These are phyloP conservation scores for Liquidambar formosana DNA, from an alignment of 164 flowering plant species.

Conservation along the genomic window DNA sequence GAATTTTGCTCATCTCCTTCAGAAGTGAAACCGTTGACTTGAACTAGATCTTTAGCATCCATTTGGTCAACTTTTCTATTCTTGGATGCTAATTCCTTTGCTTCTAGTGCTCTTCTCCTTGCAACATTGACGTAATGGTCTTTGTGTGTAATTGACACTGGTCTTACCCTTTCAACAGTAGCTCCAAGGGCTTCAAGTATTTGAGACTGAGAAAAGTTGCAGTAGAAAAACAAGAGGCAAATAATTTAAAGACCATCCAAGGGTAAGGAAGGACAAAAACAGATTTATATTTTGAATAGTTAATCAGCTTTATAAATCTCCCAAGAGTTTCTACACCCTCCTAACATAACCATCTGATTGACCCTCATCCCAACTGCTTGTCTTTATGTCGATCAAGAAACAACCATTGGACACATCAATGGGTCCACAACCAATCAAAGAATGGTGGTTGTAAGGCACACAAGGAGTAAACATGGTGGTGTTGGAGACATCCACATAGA, in stretches of 20 bases:
- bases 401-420: too few species aligned
- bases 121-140: slow-evolving; percentile 94
- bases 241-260: slow-evolving; percentile 6
- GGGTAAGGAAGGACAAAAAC: neutral
- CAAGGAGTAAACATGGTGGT: too few species aligned
- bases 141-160: slow-evolving; percentile 90
- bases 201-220: slow-evolving; percentile 60
- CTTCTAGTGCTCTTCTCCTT: slow-evolving; percentile 79
- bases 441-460: too few species aligned
- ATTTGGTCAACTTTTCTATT: slow-evolving; percentile 15
- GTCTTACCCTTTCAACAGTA: slow-evolving; percentile 93
- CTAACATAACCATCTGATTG: neutral
- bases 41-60: slow-evolving; percentile 25
- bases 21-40: slow-evolving; percentile 32
- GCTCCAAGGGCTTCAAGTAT: slow-evolving; percentile 97
- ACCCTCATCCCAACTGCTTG: neutral
- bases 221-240: neutral
- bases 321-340: neutral
- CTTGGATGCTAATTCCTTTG: slow-evolving; percentile 58
- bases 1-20: slow-evolving; percentile 29
- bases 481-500: too few species aligned
- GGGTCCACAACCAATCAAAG: too few species aligned
- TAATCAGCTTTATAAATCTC: neutral
- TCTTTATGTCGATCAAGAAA: too few species aligned
- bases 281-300: neutral